phyloP scores from a whole-genome alignment of 176 grass and related monocot species.

The Triticum monococcum region DNA sequence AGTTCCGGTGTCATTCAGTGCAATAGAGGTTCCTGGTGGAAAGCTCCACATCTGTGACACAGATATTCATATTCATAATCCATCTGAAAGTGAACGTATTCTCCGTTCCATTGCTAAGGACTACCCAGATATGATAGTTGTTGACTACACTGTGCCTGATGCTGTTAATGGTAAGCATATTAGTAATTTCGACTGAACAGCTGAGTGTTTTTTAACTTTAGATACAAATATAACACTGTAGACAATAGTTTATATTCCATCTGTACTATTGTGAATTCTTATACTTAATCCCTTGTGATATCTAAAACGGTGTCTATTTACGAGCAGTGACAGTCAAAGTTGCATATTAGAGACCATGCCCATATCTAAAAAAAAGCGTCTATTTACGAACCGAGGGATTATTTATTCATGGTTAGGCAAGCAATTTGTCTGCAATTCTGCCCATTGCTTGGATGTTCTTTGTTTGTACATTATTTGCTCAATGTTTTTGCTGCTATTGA shows the following conservation, averaged over 20 bases:
- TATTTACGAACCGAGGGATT: neutral
- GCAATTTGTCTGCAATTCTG: constrained; percentile 2
- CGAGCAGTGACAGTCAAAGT: neutral
- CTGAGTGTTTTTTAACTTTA: neutral
- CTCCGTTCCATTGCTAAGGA: constrained; percentile 54
- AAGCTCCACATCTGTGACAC: constrained; percentile 53
- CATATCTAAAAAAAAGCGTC: neutral
- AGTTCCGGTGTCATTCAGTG: constrained; percentile 77
- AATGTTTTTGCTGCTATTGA: constrained; percentile 11
- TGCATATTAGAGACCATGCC: neutral
- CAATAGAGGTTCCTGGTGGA: constrained; percentile 48
- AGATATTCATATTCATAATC: constrained; percentile 64
- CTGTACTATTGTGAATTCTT: neutral
- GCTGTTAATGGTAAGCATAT: constrained; percentile 77
- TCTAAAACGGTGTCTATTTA: too few relatives aligned
- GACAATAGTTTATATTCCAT: neutral
- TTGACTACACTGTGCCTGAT: constrained; percentile 89
- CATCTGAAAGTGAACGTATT: constrained; percentile 66
- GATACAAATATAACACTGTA: neutral
- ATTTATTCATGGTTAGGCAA: constrained; percentile 1
- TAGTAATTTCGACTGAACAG: neutral
- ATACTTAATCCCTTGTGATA: neutral
- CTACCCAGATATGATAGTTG: constrained; percentile 74
- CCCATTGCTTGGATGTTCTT: constrained; percentile 11
- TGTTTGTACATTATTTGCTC: constrained; percentile 28